A percentile compares a stretch with the other conserved stretches of the same genome.
Evolutionary conservation across 345 rosid species (phyloP).

Genomic region (Angophora floribunda): DNA sequence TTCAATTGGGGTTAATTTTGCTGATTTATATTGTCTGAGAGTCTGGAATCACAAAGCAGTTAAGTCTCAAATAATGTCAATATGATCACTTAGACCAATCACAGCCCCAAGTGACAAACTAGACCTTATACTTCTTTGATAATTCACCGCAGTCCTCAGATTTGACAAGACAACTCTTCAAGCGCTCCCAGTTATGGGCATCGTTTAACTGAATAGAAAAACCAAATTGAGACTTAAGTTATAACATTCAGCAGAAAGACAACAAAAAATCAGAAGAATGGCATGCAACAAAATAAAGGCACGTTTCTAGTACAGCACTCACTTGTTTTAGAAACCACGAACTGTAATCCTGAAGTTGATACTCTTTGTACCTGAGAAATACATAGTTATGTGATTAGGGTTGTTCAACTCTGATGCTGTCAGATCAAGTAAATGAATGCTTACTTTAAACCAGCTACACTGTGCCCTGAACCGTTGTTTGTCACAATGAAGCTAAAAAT

Average conservation of each 20-base stretch:
- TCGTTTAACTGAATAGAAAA: slow-evolving; percentile 51
- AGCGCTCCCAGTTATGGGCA: slow-evolving; percentile 55
- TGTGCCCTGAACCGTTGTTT: slow-evolving; percentile 83
- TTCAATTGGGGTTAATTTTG: slow-evolving; percentile 74
- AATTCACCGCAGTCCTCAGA: slow-evolving; percentile 63
- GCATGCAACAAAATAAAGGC: neutral
- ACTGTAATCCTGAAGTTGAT: slow-evolving; percentile 85
- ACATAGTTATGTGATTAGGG: neutral
- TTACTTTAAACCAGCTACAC: slow-evolving; percentile 64
- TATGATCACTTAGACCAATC: neutral
- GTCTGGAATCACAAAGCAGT: slow-evolving; percentile 32
- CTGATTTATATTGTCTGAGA: slow-evolving; percentile 54
- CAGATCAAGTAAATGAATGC: neutral
- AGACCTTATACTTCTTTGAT: slow-evolving; percentile 65
- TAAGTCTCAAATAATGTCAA: slow-evolving; percentile 1
- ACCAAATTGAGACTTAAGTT: neutral
- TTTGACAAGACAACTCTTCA: slow-evolving; percentile 92
- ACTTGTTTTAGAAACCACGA: slow-evolving; percentile 87
- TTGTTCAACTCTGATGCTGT: neutral
- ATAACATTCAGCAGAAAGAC: neutral
- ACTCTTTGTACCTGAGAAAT: slow-evolving; percentile 78
- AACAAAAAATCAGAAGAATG: neutral
- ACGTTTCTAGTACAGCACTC: neutral
- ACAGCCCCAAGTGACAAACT: neutral
- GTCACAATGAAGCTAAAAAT: slow-evolving; percentile 73